A percentile compares a stretch with the other conserved stretches of the same genome.
Evolutionary conservation across 2,329 filamentous ascomycete species (phyloP).

Genomic region (Hymenoscyphus occultus): DNA sequence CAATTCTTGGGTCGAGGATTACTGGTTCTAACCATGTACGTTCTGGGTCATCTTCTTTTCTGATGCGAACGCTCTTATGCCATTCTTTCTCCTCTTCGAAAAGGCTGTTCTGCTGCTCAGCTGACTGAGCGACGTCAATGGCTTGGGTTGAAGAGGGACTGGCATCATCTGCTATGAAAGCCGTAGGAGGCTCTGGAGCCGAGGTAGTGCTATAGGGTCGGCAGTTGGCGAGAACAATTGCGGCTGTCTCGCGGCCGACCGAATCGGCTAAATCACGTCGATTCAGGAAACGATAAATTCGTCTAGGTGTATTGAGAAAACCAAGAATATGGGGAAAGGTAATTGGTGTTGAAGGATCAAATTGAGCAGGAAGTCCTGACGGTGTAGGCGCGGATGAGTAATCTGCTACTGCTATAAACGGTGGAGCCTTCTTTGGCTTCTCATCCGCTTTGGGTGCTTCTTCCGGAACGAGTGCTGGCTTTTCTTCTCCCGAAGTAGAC

Average conservation of each 20-base stretch:
- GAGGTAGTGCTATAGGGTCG: slow-evolving; percentile 44
- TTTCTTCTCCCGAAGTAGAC: slow-evolving; percentile 32
- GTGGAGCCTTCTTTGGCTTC: slow-evolving; percentile 58
- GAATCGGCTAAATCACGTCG: slow-evolving; percentile 80
- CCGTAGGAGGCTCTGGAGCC: slow-evolving; percentile 38
- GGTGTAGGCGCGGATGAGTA: slow-evolving; percentile 68
- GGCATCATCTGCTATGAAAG: slow-evolving; percentile 19
- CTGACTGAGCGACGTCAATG: slow-evolving; percentile 23
- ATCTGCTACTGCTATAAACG: slow-evolving; percentile 70
- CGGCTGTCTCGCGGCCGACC: slow-evolving; percentile 83
- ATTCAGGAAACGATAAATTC: slow-evolving; percentile 84
- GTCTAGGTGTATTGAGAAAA: slow-evolving; percentile 83
- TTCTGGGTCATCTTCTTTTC: slow-evolving; percentile 54
- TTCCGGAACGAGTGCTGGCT: slow-evolving; percentile 13
- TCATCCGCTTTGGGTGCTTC: slow-evolving; percentile 34
- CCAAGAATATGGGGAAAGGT: slow-evolving; percentile 87
- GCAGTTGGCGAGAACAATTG: slow-evolving; percentile 66
- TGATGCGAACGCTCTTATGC: slow-evolving; percentile 73
- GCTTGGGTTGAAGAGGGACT: slow-evolving; percentile 14
- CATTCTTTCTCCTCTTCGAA: slow-evolving; percentile 74
- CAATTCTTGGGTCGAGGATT: slow-evolving; percentile 72
- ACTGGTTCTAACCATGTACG: slow-evolving; percentile 74
- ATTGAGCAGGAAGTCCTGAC: slow-evolving; percentile 61
- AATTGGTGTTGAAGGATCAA: slow-evolving; percentile 71
- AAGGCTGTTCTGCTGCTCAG: slow-evolving; percentile 65